Conservation (phyloP, 805 yeast genomes). For the Yamadazyma philogaea region DNA sequence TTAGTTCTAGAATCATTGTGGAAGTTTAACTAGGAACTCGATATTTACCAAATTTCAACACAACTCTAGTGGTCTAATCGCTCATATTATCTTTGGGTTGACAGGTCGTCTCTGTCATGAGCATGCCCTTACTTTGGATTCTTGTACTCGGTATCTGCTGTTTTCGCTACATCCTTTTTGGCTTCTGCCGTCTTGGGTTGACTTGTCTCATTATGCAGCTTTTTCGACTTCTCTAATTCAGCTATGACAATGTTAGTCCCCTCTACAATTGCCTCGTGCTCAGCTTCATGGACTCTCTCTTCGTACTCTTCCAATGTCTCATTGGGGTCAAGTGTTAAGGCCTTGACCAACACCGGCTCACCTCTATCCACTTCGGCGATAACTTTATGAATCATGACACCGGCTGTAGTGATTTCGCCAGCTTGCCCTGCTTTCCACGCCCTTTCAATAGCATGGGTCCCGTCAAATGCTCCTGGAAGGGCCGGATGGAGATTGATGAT, state of each 20-base stretch:
- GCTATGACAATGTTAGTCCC: constrained; percentile 69
- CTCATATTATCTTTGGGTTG: too few relatives aligned
- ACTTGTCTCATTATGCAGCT: not conserved
- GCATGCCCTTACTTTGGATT: not conserved
- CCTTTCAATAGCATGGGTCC: constrained; percentile 94
- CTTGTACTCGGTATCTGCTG: not conserved
- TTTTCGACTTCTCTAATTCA: constrained; percentile 16
- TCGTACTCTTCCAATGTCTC: constrained; percentile 82
- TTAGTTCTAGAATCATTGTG: not conserved
- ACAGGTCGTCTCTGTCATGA: too few relatives aligned
- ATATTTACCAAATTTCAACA: too few relatives aligned
- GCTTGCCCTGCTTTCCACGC: constrained; percentile 94
- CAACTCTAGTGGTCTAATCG: too few relatives aligned
- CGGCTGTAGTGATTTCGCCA: constrained; percentile 73
- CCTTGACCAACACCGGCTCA: constrained; percentile 79
- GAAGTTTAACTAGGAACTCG: too few relatives aligned
- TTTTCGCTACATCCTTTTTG: not conserved
- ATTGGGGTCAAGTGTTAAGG: constrained; percentile 57
- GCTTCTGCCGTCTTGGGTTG: not conserved
- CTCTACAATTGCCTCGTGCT: constrained; percentile 90
- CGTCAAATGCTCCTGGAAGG: constrained; percentile 94
- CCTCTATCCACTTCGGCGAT: constrained; percentile 95
- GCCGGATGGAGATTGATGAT: constrained; percentile 97
- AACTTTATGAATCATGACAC: constrained; percentile 97
- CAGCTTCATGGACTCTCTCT: constrained; percentile 73